Percentiles rank a stretch among this genome's conserved stretches.
Conservation (phyloP, 108 stramenopile species). For the Fistulifera pelliculosa region DNA sequence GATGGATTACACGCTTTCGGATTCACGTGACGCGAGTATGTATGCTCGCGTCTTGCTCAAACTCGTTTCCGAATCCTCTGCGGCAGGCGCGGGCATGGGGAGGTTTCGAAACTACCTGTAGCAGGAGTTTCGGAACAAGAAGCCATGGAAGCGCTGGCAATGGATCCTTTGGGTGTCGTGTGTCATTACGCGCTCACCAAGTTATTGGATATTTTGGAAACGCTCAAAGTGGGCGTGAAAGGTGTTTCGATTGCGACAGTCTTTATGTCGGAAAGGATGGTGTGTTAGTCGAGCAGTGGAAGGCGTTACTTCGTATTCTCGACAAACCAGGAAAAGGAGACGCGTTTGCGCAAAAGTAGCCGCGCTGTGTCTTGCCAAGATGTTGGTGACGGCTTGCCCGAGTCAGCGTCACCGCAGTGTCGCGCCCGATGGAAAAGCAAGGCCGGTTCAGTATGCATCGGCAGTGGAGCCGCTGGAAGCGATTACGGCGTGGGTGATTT, state of each 20-base stretch:
- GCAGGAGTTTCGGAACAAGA: slow-evolving; percentile 19
- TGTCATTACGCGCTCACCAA: slow-evolving; percentile 77
- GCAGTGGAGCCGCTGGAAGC: slow-evolving; percentile 81
- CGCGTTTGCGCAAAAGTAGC: slow-evolving; percentile 67
- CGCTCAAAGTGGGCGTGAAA: slow-evolving; percentile 40
- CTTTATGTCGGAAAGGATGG: slow-evolving; percentile 71
- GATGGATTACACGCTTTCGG: slow-evolving; percentile 81
- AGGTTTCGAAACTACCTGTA: slow-evolving; percentile 15
- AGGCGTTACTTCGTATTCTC: slow-evolving; percentile 66
- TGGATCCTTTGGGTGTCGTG: slow-evolving; percentile 76
- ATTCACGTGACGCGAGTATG: slow-evolving; percentile 86
- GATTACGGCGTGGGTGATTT: slow-evolving; percentile 76
- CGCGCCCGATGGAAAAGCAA: slow-evolving; percentile 18
- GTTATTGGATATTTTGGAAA: slow-evolving; percentile 57
- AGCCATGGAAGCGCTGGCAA: slow-evolving; percentile 54
- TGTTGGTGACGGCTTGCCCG: slow-evolving; percentile 73
- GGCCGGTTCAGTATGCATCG: slow-evolving; percentile 68
- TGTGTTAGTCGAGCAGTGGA: slow-evolving; percentile 81
- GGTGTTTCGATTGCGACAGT: slow-evolving; percentile 67
- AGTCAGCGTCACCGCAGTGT: slow-evolving; percentile 36
- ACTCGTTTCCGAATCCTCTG: slow-evolving; percentile 68
- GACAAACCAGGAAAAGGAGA: slow-evolving; percentile 72
- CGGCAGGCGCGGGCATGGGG: slow-evolving; percentile 59
- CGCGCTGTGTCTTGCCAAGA: slow-evolving; percentile 59
- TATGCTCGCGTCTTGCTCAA: slow-evolving; percentile 82